These are phyloP conservation scores for Rhododendron ferrugineum DNA, from an alignment of 148 eudicot genomes.

Conservation along the genomic window DNA sequence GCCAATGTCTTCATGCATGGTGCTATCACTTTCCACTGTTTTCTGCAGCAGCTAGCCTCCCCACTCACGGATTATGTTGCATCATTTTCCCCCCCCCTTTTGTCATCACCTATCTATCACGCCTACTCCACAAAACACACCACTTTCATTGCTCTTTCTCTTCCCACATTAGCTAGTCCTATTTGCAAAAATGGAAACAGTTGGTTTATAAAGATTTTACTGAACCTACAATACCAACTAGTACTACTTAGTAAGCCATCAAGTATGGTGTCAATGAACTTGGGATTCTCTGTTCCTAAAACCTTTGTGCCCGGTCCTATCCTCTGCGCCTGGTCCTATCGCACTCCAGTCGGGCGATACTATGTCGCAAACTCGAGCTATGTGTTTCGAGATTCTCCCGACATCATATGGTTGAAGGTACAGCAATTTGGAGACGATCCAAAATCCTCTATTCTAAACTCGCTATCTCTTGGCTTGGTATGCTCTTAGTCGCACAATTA, in stretches of 20 bases:
- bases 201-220: background rate
- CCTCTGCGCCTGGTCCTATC: too few species aligned
- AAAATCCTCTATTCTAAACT: background rate
- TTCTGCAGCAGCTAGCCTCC: background rate
- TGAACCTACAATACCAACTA: background rate
- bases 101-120: conserved; percentile 4
- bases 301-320: too few species aligned
- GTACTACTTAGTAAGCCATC: background rate
- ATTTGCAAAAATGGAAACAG: background rate
- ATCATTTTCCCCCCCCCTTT: background rate
- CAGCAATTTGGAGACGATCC: background rate
- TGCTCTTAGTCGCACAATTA: background rate
- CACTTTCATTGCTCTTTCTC: background rate
- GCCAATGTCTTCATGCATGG: background rate
- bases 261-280: background rate
- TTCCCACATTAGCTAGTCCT: background rate
- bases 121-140: background rate
- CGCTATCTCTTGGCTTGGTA: background rate
- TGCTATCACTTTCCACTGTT: background rate
- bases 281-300: background rate
- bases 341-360: background rate
- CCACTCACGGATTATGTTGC: background rate
- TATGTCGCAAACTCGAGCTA: background rate
- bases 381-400: background rate
- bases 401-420: background rate